phyloP scores from a whole-genome alignment of 768 basidiomycete species.

The Coprinellus micaceus region DNA sequence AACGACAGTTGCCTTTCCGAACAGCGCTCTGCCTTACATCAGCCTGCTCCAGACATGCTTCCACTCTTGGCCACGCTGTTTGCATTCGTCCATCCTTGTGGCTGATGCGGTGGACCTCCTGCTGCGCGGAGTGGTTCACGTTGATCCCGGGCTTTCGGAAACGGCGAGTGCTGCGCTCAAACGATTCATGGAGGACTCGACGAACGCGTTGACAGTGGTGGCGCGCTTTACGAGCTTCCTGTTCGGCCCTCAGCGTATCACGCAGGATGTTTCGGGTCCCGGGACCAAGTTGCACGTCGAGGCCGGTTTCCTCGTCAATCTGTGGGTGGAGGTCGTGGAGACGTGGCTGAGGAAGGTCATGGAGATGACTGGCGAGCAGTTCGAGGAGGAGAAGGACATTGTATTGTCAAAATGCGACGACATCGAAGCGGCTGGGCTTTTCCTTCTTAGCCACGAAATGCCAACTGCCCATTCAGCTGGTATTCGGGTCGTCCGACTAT shows the following conservation, averaged over 20 bases:
- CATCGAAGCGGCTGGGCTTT: slow-evolving; percentile 69
- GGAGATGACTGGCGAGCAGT: slow-evolving; percentile 36
- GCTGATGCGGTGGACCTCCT: slow-evolving; percentile 73
- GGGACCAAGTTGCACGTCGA: slow-evolving; percentile 58
- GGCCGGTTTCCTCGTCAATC: slow-evolving; percentile 56
- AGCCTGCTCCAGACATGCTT: slow-evolving; percentile 72
- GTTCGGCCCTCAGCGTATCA: slow-evolving; percentile 63
- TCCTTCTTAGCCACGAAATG: slow-evolving; percentile 62
- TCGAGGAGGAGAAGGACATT: slow-evolving; percentile 38
- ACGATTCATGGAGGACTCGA: slow-evolving; percentile 64
- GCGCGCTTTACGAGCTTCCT: slow-evolving; percentile 66
- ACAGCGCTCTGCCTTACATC: slow-evolving; percentile 56
- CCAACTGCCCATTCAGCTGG: slow-evolving; percentile 54
- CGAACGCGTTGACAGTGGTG: slow-evolving; percentile 54
- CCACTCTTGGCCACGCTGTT: slow-evolving; percentile 80
- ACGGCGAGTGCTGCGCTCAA: slow-evolving; percentile 64
- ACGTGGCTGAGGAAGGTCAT: slow-evolving; percentile 56
- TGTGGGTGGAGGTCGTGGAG: slow-evolving; percentile 75
- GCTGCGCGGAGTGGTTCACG: slow-evolving; percentile 77
- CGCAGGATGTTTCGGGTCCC: slow-evolving; percentile 55
- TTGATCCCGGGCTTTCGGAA: slow-evolving; percentile 73
- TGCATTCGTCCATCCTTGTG: slow-evolving; percentile 53
- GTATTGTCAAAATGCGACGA: slow-evolving; percentile 50
- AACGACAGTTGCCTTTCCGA: slow-evolving; percentile 63
- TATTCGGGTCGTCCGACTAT: slow-evolving; percentile 57